A percentile compares a stretch with the other conserved stretches of the same genome.
Evolutionary conservation across 352 stramenopile genomes (phyloP).

Genomic region (Globisporangium irregulare): DNA sequence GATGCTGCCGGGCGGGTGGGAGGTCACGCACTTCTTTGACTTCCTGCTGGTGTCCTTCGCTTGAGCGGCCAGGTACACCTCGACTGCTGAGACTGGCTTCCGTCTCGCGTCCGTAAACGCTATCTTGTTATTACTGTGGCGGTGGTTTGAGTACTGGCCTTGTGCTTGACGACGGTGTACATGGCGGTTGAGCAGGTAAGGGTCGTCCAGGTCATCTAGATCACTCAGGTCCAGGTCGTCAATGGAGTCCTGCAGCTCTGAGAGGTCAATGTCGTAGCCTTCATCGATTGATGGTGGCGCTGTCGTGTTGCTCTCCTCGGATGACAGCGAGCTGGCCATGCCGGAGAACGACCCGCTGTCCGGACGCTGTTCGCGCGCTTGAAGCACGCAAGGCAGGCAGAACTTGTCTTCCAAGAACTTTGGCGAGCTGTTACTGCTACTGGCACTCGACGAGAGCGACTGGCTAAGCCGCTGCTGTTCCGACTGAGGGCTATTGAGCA

Average conservation of each 20-base stretch:
- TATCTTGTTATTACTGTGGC: neutral
- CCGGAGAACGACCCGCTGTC: conserved; percentile 8
- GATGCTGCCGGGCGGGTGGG: neutral
- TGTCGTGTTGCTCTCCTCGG: conserved; percentile 4
- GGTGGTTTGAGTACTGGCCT: neutral
- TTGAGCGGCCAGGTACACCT: neutral
- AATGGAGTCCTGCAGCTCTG: conserved; percentile 3
- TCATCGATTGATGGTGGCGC: neutral
- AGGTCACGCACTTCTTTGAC: conserved; percentile 1
- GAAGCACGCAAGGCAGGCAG: conserved; percentile 9
- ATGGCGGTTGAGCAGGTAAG: neutral
- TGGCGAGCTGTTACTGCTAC: neutral
- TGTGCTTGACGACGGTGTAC: neutral
- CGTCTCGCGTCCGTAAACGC: neutral
- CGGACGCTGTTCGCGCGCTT: conserved; percentile 4
- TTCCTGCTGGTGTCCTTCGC: neutral
- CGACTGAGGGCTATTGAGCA: conserved; percentile 5
- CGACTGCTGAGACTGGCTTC: neutral
- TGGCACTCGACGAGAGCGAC: neutral
- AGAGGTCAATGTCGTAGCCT: conserved; percentile 3
- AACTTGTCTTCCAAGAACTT: conserved; percentile 7
- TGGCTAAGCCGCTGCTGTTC: neutral
- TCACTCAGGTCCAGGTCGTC: neutral
- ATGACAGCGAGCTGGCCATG: neutral
- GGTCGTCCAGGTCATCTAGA: neutral